phyloP scores from a whole-genome alignment of 768 basidiomycete genomes.

The Suillus placidus region DNA sequence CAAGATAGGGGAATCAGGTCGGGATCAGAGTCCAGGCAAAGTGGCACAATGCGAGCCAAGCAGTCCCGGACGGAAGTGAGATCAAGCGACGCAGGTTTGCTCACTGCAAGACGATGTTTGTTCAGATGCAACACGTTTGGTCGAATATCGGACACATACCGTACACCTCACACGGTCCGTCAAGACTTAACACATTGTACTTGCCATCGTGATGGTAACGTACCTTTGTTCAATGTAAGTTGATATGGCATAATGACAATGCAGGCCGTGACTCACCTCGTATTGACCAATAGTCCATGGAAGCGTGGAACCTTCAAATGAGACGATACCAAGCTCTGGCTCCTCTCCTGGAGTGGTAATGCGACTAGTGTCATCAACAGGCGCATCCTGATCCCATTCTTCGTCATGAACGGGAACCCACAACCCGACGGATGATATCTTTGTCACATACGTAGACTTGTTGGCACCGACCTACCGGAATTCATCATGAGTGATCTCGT shows the following conservation, averaged over 20 bases:
- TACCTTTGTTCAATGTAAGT: constrained; percentile 43
- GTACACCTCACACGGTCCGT: constrained; percentile 86
- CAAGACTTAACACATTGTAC: constrained; percentile 90
- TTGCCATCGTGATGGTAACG: constrained; percentile 97
- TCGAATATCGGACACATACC: constrained; percentile 53
- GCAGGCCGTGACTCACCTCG: constrained; percentile 48
- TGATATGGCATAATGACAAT: not conserved
- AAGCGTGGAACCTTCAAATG: constrained; percentile 76
- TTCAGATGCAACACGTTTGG: constrained; percentile 1
- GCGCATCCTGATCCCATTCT: constrained; percentile 91
- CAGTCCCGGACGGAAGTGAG: constrained; percentile 65
- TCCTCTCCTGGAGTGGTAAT: constrained; percentile 41
- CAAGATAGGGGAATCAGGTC: constrained; percentile 77
- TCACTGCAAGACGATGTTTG: constrained; percentile 49
- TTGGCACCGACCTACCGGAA: constrained; percentile 78
- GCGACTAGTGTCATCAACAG: constrained; percentile 46
- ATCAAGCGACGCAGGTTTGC: constrained; percentile 63
- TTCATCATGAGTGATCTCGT: constrained; percentile 7
- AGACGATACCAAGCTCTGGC: constrained; percentile 61
- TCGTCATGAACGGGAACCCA: constrained; percentile 92
- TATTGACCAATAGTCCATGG: constrained; percentile 89
- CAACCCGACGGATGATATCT: constrained; percentile 81
- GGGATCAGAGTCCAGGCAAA: constrained; percentile 87
- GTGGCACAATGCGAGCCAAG: constrained; percentile 76
- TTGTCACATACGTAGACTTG: constrained; percentile 79